phyloP scores from a whole-genome alignment of 345 rosid genomes.

The Geranium rotundifolium region DNA sequence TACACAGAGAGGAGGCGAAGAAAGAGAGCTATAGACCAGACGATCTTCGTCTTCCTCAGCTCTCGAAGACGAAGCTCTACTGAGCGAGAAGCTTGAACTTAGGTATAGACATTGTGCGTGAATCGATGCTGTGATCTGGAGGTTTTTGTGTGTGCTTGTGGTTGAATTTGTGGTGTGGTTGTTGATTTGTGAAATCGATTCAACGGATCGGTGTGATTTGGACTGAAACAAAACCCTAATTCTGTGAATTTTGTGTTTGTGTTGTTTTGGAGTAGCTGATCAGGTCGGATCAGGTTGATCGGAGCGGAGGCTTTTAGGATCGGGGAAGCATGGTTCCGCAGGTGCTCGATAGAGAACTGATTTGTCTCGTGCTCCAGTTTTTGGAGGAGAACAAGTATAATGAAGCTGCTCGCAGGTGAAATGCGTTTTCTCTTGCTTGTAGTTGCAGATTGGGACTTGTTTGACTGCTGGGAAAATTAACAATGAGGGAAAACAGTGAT shows the following conservation, averaged over 20 bases:
- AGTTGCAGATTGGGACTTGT: background rate
- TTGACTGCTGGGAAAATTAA: too few relatives aligned
- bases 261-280: background rate
- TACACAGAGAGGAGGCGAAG: too few relatives aligned
- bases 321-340: background rate
- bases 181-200: background rate
- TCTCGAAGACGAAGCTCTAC: background rate
- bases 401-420: slow-evolving; percentile 24
- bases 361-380: slow-evolving; percentile 30
- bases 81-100: background rate
- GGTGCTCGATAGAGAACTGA: slow-evolving; percentile 10
- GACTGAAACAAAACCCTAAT: background rate
- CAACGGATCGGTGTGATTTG: background rate
- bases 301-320: background rate
- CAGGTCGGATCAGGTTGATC: background rate
- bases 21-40: background rate
- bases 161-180: background rate
- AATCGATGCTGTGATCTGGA: background rate
- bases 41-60: background rate
- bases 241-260: background rate
- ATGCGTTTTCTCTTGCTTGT: background rate
- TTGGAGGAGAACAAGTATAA: slow-evolving; percentile 25
- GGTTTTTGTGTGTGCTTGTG: background rate
- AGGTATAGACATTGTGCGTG: background rate
- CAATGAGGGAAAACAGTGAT: background rate